These are phyloP conservation scores for Macadamia integrifolia DNA, from an alignment of 164 flowering plant species.

Conservation along the genomic window DNA sequence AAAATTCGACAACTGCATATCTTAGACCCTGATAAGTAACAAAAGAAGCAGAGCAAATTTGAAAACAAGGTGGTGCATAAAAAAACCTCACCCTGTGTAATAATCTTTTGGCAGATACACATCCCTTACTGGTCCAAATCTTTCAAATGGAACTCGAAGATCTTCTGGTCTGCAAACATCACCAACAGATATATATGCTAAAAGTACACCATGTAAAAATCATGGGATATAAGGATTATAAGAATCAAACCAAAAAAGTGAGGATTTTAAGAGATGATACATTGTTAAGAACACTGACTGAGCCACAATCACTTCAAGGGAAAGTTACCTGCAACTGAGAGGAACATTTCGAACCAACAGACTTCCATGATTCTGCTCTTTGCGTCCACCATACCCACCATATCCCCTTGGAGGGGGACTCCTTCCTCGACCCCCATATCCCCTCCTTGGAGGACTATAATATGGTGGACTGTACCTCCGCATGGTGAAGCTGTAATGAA, in stretches of 20 bases:
- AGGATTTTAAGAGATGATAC: too few species aligned
- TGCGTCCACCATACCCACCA: conserved; percentile 64
- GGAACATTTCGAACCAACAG: conserved; percentile 83
- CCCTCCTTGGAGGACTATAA: conserved; percentile 72
- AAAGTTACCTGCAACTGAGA: conserved; percentile 60
- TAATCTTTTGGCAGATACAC: conserved; percentile 80
- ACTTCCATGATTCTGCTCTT: conserved; percentile 63
- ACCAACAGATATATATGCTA: background rate
- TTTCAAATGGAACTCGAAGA: conserved; percentile 72
- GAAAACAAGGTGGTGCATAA: background rate
- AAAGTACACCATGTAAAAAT: too few species aligned
- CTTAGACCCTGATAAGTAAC: background rate
- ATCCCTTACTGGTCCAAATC: conserved; percentile 77
- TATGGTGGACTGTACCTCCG: conserved; percentile 47
- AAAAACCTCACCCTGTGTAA: conserved; percentile 65
- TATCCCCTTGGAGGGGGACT: conserved; percentile 61
- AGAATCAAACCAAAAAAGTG: background rate
- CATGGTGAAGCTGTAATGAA: conserved; percentile 23
- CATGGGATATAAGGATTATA: background rate
- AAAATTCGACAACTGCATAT: too few species aligned
- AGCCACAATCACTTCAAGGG: background rate
- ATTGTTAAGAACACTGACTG: too few species aligned
- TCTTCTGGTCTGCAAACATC: conserved; percentile 60
- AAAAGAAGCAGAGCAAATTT: background rate
- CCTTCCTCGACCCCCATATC: conserved; percentile 53